Percentiles rank a stretch among this genome's conserved stretches.
Conservation (phyloP, 2,329 filamentous ascomycete genomes). For the Ampelomyces quisqualis region DNA sequence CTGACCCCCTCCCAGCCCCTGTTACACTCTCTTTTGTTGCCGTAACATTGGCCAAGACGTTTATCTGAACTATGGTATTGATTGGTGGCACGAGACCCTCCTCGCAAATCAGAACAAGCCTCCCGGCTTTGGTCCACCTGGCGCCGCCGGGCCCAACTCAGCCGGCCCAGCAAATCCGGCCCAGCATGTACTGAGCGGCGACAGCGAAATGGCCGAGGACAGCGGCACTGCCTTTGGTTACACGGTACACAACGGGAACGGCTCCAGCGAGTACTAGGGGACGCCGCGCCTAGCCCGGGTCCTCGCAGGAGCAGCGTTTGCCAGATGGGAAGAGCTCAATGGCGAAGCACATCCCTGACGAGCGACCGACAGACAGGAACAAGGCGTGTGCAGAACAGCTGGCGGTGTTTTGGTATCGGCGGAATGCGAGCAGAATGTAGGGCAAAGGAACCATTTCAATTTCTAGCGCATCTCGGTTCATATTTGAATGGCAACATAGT, state of each 20-base stretch:
- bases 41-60: constrained; percentile 44
- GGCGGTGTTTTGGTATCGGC: background rate
- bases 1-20: constrained; percentile 26
- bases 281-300: constrained; percentile 22
- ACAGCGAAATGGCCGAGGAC: constrained; percentile 48
- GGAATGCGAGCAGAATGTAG: background rate
- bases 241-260: constrained; percentile 46
- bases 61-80: constrained; percentile 54
- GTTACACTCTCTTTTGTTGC: constrained; percentile 40
- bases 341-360: constrained; percentile 2
- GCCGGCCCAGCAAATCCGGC: constrained; percentile 41
- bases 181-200: constrained; percentile 48
- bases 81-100: constrained; percentile 68
- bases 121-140: constrained; percentile 41
- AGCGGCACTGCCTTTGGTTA: constrained; percentile 46
- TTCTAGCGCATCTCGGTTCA: background rate
- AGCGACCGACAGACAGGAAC: background rate
- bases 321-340: background rate
- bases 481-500: background rate
- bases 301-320: constrained; percentile 5
- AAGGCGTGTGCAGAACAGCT: background rate
- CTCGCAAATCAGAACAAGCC: constrained; percentile 68
- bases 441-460: constrained; percentile 1
- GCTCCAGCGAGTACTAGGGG: constrained; percentile 41
- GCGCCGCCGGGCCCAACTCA: constrained; percentile 38